Evolutionary conservation across 257 asterid genomes (phyloP).

Genomic region (Ehretia macrophylla): DNA sequence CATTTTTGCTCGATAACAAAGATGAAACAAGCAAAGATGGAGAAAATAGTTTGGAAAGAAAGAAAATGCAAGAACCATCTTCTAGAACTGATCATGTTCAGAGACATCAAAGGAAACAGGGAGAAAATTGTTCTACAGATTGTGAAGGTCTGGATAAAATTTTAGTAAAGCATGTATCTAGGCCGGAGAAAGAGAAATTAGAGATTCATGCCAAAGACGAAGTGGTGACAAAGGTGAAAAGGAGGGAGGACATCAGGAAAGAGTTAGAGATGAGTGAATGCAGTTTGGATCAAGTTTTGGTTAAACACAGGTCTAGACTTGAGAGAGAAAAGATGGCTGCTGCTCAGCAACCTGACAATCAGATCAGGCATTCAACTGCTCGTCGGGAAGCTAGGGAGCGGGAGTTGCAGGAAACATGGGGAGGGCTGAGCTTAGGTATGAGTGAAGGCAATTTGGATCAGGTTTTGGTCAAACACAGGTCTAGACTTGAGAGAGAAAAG

Average conservation of each 20-base stretch:
- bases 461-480: constrained; percentile 57
- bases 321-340: constrained; percentile 58
- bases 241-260: constrained; percentile 20
- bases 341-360: constrained; percentile 24
- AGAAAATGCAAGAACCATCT: constrained; percentile 20
- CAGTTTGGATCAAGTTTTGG: constrained; percentile 72
- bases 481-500: constrained; percentile 65
- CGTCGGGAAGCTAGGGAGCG: constrained; percentile 53
- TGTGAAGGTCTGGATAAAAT: constrained; percentile 63
- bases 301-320: constrained; percentile 53
- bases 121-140: constrained; percentile 19
- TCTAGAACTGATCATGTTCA: constrained; percentile 12
- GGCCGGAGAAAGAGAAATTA: constrained; percentile 66
- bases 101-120: constrained; percentile 17
- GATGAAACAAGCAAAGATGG: constrained; percentile 10
- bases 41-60: constrained; percentile 15
- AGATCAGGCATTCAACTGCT: constrained; percentile 30
- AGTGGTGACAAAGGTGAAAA: constrained; percentile 27
- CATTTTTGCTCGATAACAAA: neutral
- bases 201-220: constrained; percentile 37
- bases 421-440: constrained; percentile 63
- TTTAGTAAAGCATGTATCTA: constrained; percentile 75
- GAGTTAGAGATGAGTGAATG: constrained; percentile 27
- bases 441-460: constrained; percentile 57
- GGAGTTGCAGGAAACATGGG: constrained; percentile 63